Percentiles rank a stretch among this genome's conserved stretches.
Conservation (phyloP, 2,329 filamentous ascomycete genomes). For the Ascochyta lentis region DNA sequence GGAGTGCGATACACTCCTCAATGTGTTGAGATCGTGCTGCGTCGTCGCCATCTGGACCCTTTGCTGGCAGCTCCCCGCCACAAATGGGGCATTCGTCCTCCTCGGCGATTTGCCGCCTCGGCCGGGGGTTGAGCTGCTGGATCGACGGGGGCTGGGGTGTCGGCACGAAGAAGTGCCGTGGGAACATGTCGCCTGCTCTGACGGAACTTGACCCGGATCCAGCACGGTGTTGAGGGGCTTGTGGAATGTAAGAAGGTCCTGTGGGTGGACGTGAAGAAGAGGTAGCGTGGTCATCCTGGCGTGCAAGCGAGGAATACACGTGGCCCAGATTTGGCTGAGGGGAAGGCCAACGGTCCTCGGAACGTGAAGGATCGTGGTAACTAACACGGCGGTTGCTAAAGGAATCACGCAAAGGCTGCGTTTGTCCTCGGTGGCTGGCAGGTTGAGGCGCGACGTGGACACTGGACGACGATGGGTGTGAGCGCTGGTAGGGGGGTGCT, state of each 20-base stretch:
- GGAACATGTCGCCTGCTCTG: slow-evolving; percentile 26
- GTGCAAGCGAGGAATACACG: slow-evolving; percentile 19
- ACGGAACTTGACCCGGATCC: slow-evolving; percentile 19
- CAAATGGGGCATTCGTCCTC: slow-evolving; percentile 84
- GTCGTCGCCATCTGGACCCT: slow-evolving; percentile 48
- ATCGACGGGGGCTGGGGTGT: slow-evolving; percentile 17
- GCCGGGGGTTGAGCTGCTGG: slow-evolving; percentile 28
- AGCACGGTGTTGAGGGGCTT: slow-evolving; percentile 10
- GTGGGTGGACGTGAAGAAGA: slow-evolving; percentile 19
- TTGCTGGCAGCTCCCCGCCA: slow-evolving; percentile 71
- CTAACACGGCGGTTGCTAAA: slow-evolving; percentile 32
- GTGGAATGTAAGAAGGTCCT: slow-evolving; percentile 3
- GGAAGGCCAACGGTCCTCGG: slow-evolving; percentile 34
- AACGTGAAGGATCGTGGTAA: slow-evolving; percentile 31
- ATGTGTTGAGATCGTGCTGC: slow-evolving; percentile 54
- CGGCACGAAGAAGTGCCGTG: slow-evolving; percentile 22
- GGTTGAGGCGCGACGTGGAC: slow-evolving; percentile 28
- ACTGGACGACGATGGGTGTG: slow-evolving; percentile 31
- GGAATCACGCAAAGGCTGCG: slow-evolving; percentile 27
- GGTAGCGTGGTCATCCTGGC: slow-evolving; percentile 17
- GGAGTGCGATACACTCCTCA: slow-evolving; percentile 48
- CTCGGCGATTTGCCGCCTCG: slow-evolving; percentile 56
- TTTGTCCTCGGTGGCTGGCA: slow-evolving; percentile 22
- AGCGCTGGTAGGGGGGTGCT: slow-evolving; percentile 24
- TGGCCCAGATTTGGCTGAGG: slow-evolving; percentile 25